Base-by-base conservation (phyloP, 1,139 yeast species). In the Lodderomyces beijingensis region DNA sequence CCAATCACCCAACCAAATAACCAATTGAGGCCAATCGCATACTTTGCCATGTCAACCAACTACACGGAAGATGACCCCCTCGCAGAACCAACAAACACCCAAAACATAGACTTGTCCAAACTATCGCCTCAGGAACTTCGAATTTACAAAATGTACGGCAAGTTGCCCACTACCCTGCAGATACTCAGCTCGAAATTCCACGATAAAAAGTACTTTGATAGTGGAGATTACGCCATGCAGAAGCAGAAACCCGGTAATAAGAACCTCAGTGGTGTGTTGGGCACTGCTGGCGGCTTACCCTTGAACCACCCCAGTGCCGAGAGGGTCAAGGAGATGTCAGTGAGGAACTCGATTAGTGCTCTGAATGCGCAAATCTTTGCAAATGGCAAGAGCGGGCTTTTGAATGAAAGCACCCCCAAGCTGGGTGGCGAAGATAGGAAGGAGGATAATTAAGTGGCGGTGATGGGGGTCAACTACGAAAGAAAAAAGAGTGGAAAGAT, bases 171-270 rank as follows among this genome's bases (percentile, higher is more conserved):
- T 24, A 80, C 83, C 36, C 84, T 84, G 39, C 96, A 89, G 44
- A 68, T 91, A 24, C 71, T 91, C 40, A 74, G 85, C 37, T 77
- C 83, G 44, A 87, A 86, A 56, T 64, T 83, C 46, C 82, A 82
- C 55, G 97, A 91, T 48, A 79, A 96, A 50, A 88, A 88, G 61
- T 91, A 83, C 59, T 93, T 91, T 53, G 99, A 91, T 51, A 85
- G 95, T 40, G 98, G 98, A 15, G 99, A 91, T 59, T 91, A 93
- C 55, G 97, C 97, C 16, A 76, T 91, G 76, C 87, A 86, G 44
- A 82, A 88, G 38, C 73, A 67, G 43, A 46, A 62, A 34, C 68
- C 66, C 1, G 58, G 58, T 32, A 19, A 19, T 19, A 19, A 19
- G 21, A 10, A 10, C 9, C 10, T 10, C 21, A 45, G 55, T 1